phyloP scores from a whole-genome alignment of 352 stramenopile genomes.

The Globisporangium paroecandrum region DNA sequence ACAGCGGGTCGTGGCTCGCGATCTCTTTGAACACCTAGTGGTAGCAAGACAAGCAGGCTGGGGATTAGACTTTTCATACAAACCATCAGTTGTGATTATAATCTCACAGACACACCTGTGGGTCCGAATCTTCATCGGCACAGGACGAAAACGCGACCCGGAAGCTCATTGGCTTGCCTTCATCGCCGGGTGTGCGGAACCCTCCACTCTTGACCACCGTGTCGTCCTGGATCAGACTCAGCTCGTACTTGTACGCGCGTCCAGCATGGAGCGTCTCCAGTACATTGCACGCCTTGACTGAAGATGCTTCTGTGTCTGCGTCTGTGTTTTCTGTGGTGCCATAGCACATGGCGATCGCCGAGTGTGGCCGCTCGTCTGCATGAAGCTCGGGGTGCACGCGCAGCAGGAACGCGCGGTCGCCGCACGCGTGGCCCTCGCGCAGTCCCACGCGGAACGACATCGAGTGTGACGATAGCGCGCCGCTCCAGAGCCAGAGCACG shows the following conservation, averaged over 20 bases:
- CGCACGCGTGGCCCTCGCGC: slow-evolving; percentile 44
- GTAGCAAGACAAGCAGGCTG: neutral
- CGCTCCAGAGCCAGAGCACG: slow-evolving; percentile 74
- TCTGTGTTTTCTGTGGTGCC: slow-evolving; percentile 4
- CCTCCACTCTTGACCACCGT: slow-evolving; percentile 33
- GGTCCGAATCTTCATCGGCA: slow-evolving; percentile 76
- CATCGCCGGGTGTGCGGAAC: slow-evolving; percentile 45
- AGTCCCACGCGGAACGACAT: slow-evolving; percentile 74
- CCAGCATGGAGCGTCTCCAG: slow-evolving; percentile 42
- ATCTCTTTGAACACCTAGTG: slow-evolving; percentile 59
- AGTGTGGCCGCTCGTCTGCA: slow-evolving; percentile 47
- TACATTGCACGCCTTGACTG: slow-evolving; percentile 49
- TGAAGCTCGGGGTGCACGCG: slow-evolving; percentile 47
- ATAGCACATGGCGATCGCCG: slow-evolving; percentile 34
- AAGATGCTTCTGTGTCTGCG: slow-evolving; percentile 19
- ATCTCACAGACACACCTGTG: slow-evolving; percentile 27
- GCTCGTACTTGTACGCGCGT: slow-evolving; percentile 58
- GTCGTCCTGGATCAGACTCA: slow-evolving; percentile 34
- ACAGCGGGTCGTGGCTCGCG: slow-evolving; percentile 52
- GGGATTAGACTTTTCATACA: slow-evolving; percentile 7
- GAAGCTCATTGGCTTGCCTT: slow-evolving; percentile 57
- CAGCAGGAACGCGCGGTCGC: slow-evolving; percentile 49
- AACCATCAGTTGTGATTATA: neutral
- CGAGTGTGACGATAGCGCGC: slow-evolving; percentile 58
- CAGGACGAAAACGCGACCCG: slow-evolving; percentile 79